A percentile compares a stretch with the other conserved stretches of the same genome.
Evolutionary conservation across 1,139 yeast genomes (phyloP).

Genomic region (Arxiozyma heterogenica): DNA sequence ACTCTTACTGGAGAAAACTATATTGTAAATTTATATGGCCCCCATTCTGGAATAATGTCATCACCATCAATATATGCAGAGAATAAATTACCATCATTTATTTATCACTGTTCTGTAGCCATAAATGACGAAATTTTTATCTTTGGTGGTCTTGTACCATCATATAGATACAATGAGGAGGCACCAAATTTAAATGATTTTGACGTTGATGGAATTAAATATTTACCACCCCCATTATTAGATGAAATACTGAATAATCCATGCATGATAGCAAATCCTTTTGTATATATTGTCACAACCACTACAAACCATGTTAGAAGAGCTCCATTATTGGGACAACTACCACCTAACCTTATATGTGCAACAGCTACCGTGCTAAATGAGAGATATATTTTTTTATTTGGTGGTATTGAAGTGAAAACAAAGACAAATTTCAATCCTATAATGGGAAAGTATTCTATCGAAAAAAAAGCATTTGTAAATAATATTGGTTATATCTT

Average conservation of each 20-base stretch:
- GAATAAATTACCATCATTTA: slow-evolving; percentile 30
- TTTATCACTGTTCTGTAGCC: slow-evolving; percentile 34
- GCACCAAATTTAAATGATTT: slow-evolving; percentile 31
- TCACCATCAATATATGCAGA: slow-evolving; percentile 32
- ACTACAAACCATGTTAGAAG: slow-evolving; percentile 30
- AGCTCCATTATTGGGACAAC: slow-evolving; percentile 25
- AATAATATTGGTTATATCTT: slow-evolving; percentile 36
- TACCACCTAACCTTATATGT: slow-evolving; percentile 38
- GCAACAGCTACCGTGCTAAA: slow-evolving; percentile 33
- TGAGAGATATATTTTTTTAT: slow-evolving; percentile 35
- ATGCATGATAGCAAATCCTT: slow-evolving; percentile 29
- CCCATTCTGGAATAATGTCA: slow-evolving; percentile 7
- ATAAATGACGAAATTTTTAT: slow-evolving; percentile 30
- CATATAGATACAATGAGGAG: slow-evolving; percentile 26
- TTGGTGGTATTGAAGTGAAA: slow-evolving; percentile 40
- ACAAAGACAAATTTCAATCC: slow-evolving; percentile 27
- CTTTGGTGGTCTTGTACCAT: slow-evolving; percentile 35
- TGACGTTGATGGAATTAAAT: slow-evolving; percentile 30
- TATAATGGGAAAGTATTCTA: slow-evolving; percentile 22
- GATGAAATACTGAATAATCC: slow-evolving; percentile 33
- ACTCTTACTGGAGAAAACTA: slow-evolving; percentile 5
- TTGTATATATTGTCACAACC: slow-evolving; percentile 29
- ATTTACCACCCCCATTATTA: slow-evolving; percentile 38
- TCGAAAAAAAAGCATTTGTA: slow-evolving; percentile 30
- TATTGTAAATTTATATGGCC: slow-evolving; percentile 11